Evolutionary conservation across 2,329 filamentous ascomycete species (phyloP), one percentile per base, ranked within the genome.

Genomic region (Trichophyton simii): DNA sequence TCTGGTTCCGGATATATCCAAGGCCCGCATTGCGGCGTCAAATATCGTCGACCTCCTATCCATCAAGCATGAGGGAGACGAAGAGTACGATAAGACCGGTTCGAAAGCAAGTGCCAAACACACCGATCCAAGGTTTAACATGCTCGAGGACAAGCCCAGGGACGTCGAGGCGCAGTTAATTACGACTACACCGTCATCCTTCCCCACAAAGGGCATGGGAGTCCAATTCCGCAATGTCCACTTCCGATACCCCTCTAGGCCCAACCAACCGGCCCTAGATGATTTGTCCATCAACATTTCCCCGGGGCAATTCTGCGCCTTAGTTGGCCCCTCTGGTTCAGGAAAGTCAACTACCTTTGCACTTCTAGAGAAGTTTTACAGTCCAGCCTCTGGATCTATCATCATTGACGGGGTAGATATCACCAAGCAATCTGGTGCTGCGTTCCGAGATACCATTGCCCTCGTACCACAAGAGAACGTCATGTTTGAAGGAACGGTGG

Each of bases 261-360:
- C 83, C 0, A 78, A 84, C 46, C 75, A 80, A 13, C 73, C 77
- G 38, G 82, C 87, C 11, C 74, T 89, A 1, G 73, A 78, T 20
- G 78, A 77, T 1, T 73, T 87, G 13, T 81, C 76, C 11, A 75
- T 88, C 36, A 77, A 77, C 0, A 81, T 87, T 57, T 72, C 78
- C 34, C 77, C 83, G 0, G 82, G 83, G 0, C 79, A 84, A 60
- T 87, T 87, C 67, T 80, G 79, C 64, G 85, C 83, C 1, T 75
- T 88, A 9, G 84, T 87, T 1, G 85, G 85, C 0, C 82, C 84
- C 3, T 85, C 82, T 0, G 85, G 85, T 1, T 82, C 84, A 1
- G 85, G 85, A 0, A 88, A 88, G 68, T 86, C 83, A 0, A 87
- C 85, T 20, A 82, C 85, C 55, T 79, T 87, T 67, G 78, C 81